A percentile compares a stretch with the other conserved stretches of the same genome.
Evolutionary conservation across 148 eudicot species (phyloP).

Genomic region (Nepenthes gracilis): DNA sequence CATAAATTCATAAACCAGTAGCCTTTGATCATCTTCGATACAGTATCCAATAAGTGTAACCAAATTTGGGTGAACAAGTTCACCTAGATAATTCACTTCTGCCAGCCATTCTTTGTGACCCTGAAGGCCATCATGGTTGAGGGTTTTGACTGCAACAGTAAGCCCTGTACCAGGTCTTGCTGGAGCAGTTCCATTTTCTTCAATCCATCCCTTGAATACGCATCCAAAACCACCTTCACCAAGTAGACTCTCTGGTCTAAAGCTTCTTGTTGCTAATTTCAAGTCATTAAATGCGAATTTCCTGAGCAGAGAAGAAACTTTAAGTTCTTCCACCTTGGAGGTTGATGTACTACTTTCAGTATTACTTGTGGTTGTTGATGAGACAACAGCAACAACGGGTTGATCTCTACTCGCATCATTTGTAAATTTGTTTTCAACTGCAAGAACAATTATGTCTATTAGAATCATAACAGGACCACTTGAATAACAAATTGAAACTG

Average conservation of each 20-base stretch:
- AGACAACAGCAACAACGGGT: constrained; percentile 28
- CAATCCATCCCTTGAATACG: constrained; percentile 74
- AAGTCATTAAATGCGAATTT: constrained; percentile 62
- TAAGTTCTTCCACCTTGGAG: constrained; percentile 65
- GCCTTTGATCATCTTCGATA: constrained; percentile 76
- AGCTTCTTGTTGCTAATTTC: constrained; percentile 59
- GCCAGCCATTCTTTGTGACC: constrained; percentile 91
- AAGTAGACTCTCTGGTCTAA: constrained; percentile 68
- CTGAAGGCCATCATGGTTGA: constrained; percentile 80
- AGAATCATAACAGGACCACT: too few relatives aligned
- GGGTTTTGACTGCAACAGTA: constrained; percentile 70
- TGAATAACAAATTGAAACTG: too few relatives aligned
- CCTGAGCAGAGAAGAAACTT: constrained; percentile 54
- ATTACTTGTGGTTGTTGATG: constrained; percentile 62
- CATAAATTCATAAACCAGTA: constrained; percentile 72
- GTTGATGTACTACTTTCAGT: constrained; percentile 70
- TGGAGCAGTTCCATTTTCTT: constrained; percentile 72
- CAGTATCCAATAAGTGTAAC: constrained; percentile 68
- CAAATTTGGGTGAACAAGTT: constrained; percentile 63
- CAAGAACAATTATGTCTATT: too few relatives aligned
- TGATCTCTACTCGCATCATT: constrained; percentile 49
- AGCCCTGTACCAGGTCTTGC: constrained; percentile 77
- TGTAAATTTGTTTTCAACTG: constrained; percentile 49
- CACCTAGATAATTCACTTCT: constrained; percentile 66
- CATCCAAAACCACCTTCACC: constrained; percentile 82